Conservation (phyloP, 768 basidiomycete species). For the Termitomyces heimii region DNA sequence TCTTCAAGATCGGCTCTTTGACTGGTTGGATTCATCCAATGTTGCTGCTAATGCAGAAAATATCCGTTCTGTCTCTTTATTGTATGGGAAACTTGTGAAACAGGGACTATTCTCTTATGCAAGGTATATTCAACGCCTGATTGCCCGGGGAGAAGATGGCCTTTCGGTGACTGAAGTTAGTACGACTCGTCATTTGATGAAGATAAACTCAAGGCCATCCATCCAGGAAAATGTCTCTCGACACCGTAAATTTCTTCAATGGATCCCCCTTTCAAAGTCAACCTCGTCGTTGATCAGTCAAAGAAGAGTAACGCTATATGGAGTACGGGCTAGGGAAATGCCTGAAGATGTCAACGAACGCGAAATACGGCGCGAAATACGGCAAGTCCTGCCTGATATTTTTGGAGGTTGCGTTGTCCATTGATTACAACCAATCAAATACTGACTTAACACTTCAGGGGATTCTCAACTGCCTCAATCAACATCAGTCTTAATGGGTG, state of each 20-base stretch:
- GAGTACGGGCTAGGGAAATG: conserved; percentile 59
- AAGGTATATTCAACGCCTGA: conserved; percentile 72
- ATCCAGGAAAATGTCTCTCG: conserved; percentile 45
- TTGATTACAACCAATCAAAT: background rate
- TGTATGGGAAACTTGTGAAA: conserved; percentile 70
- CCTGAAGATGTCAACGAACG: conserved; percentile 68
- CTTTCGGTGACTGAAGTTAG: conserved; percentile 49
- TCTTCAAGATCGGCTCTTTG: conserved; percentile 73
- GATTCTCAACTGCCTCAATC: conserved; percentile 22
- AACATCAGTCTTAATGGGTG: conserved; percentile 30
- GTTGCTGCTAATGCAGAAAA: conserved; percentile 52
- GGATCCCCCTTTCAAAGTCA: conserved; percentile 63
- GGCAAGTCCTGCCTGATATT: conserved; percentile 55
- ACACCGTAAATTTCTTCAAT: conserved; percentile 63
- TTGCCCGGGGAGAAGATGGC: conserved; percentile 70
- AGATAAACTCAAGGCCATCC: conserved; percentile 3
- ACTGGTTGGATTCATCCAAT: conserved; percentile 71
- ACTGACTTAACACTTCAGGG: conserved; percentile 22
- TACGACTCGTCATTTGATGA: conserved; percentile 1
- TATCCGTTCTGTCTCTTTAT: conserved; percentile 52
- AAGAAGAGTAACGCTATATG: conserved; percentile 64
- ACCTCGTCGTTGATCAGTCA: conserved; percentile 59
- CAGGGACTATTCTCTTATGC: conserved; percentile 69
- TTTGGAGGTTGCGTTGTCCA: conserved; percentile 48
- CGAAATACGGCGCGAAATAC: conserved; percentile 66